Conservation (phyloP, 2,329 filamentous ascomycete genomes). For the Pseudopyrenochaeta lycopersici region DNA sequence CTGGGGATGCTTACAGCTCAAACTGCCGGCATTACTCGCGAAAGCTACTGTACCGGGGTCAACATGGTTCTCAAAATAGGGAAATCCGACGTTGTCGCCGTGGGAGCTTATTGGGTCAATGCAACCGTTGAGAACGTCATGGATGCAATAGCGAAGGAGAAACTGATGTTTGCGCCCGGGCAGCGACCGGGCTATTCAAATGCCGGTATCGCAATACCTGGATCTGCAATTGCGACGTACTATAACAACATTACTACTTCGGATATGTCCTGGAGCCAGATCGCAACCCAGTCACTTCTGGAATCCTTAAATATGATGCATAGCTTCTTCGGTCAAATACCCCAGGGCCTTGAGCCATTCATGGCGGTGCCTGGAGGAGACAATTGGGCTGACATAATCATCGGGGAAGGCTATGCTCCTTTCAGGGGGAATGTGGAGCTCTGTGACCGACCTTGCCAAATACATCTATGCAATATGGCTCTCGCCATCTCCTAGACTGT, state of each 20-base stretch:
- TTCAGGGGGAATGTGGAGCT: slow-evolving; percentile 44
- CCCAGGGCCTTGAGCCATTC: slow-evolving; percentile 20
- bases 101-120: slow-evolving; percentile 37
- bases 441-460: slow-evolving; percentile 37
- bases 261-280: slow-evolving; percentile 31
- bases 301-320: slow-evolving; percentile 36
- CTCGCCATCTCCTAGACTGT: slow-evolving; percentile 25
- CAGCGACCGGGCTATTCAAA: slow-evolving; percentile 43
- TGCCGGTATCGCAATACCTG: slow-evolving; percentile 37
- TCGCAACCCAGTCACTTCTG: slow-evolving; percentile 28
- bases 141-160: slow-evolving; percentile 19
- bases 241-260: slow-evolving; percentile 30
- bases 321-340: slow-evolving; percentile 35
- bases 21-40: slow-evolving; percentile 36
- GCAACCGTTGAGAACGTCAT: slow-evolving; percentile 29
- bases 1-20: slow-evolving; percentile 42
- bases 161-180: slow-evolving; percentile 42
- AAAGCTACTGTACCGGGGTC: slow-evolving; percentile 41
- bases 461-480: slow-evolving; percentile 39
- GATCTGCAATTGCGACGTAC: slow-evolving; percentile 30
- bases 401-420: slow-evolving; percentile 44
- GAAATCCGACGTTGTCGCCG: slow-evolving; percentile 31
- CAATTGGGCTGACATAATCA: slow-evolving; percentile 36
- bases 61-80: slow-evolving; percentile 34
- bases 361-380: slow-evolving; percentile 36